Conservation (phyloP, 805 yeast genomes). For the Zygosaccharomyces lentus region DNA sequence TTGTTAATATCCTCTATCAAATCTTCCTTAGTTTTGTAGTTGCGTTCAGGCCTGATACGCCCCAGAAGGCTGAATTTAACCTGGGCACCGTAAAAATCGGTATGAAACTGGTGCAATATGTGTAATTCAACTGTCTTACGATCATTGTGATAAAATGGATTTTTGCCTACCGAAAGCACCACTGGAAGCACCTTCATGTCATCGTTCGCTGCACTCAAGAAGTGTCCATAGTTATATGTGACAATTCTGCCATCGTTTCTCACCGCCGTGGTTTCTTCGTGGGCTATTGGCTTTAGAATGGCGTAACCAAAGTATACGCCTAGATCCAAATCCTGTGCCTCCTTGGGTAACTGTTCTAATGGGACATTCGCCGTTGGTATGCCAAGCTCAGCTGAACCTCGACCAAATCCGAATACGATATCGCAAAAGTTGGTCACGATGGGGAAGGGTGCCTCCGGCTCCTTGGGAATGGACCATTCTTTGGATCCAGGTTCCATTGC, state of each 20-base stretch:
- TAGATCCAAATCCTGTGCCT: conserved; percentile 44
- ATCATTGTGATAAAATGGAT: conserved; percentile 81
- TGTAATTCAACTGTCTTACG: conserved; percentile 85
- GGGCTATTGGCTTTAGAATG: conserved; percentile 27
- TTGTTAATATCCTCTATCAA: conserved; percentile 75
- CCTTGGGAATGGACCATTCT: conserved; percentile 37
- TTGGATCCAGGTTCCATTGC: conserved; percentile 17
- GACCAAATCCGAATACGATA: conserved; percentile 81
- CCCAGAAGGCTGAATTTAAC: conserved; percentile 74
- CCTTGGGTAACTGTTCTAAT: conserved; percentile 44
- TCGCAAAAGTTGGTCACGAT: conserved; percentile 42
- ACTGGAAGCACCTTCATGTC: conserved; percentile 61
- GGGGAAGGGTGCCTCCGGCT: conserved; percentile 47
- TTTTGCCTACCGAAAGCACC: conserved; percentile 96
- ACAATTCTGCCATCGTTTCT: conserved; percentile 43
- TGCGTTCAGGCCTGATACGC: conserved; percentile 83
- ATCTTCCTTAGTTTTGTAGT: conserved; percentile 81
- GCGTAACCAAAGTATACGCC: conserved; percentile 93
- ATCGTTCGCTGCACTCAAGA: conserved; percentile 34
- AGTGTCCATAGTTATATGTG: conserved; percentile 57
- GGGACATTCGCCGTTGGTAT: conserved; percentile 94
- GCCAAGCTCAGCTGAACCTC: conserved; percentile 92
- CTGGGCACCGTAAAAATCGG: conserved; percentile 76
- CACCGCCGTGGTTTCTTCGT: conserved; percentile 21
- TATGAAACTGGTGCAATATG: conserved; percentile 64